Percentiles rank a stretch among this genome's conserved stretches.
Evolutionary conservation across 2,329 filamentous ascomycete genomes (phyloP).

Genomic region (Claviceps paspali): DNA sequence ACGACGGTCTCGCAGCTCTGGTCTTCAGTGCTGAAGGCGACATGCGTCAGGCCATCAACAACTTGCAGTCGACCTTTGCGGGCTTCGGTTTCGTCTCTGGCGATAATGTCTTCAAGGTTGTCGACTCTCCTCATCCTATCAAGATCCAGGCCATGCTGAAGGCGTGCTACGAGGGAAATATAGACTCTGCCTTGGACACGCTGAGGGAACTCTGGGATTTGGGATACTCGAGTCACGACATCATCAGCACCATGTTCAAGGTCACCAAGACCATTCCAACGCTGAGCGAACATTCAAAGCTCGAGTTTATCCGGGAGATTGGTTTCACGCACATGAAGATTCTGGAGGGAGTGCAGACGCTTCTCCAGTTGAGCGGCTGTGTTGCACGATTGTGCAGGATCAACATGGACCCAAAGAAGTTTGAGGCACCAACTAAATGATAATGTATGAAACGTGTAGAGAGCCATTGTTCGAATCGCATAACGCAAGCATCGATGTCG

Average conservation of each 20-base stretch:
- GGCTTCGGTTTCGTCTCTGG: slow-evolving; percentile 96
- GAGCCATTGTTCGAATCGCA: too few species aligned
- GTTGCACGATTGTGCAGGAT: slow-evolving; percentile 82
- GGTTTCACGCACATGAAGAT: slow-evolving; percentile 99
- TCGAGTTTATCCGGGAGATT: slow-evolving; percentile 97
- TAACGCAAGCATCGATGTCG: too few species aligned
- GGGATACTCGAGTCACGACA: slow-evolving; percentile 97
- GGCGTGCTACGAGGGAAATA: slow-evolving; percentile 81
- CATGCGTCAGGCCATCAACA: slow-evolving; percentile 98
- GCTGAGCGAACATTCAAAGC: slow-evolving; percentile 82
- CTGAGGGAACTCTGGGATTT: slow-evolving; percentile 86
- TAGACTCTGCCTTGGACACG: slow-evolving; percentile 74
- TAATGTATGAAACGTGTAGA: slow-evolving; percentile 7
- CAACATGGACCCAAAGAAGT: slow-evolving; percentile 87
- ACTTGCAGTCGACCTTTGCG: slow-evolving; percentile 81
- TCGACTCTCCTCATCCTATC: slow-evolving; percentile 92
- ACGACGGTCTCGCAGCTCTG: slow-evolving; percentile 87
- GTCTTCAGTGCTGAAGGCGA: slow-evolving; percentile 96
- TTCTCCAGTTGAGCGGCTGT: slow-evolving; percentile 86
- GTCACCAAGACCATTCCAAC: slow-evolving; percentile 93
- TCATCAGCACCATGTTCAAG: slow-evolving; percentile 97
- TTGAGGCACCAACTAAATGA: slow-evolving; percentile 31
- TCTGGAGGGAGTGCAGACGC: slow-evolving; percentile 89
- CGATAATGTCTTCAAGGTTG: slow-evolving; percentile 95
- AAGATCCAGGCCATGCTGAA: slow-evolving; percentile 99